Evolutionary conservation across 345 rosid species (phyloP).

Genomic region (Dipteronia sinensis): DNA sequence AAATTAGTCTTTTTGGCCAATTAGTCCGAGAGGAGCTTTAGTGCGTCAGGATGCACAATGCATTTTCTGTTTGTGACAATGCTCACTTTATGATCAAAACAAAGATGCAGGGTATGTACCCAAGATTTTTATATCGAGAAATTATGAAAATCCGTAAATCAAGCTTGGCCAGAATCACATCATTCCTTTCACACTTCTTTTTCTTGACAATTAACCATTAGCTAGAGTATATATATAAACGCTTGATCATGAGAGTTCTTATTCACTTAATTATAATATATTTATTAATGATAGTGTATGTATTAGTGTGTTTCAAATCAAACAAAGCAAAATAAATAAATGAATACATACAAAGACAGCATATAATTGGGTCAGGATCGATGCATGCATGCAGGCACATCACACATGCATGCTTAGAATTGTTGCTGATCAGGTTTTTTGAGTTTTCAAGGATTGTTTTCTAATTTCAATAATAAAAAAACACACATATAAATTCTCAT

Average conservation of each 20-base stretch:
- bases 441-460: background rate
- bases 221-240: too few species aligned
- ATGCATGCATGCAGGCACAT: too few species aligned
- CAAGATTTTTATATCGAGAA: too few species aligned
- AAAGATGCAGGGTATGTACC: background rate
- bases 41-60: background rate
- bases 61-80: background rate
- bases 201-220: background rate
- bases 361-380: background rate
- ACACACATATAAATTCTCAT: background rate
- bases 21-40: background rate
- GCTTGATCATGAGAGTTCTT: background rate
- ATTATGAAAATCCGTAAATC: too few species aligned
- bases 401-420: background rate
- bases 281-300: too few species aligned
- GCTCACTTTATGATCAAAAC: background rate
- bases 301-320: too few species aligned
- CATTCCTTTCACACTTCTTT: background rate
- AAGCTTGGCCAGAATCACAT: background rate
- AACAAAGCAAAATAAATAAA: too few species aligned
- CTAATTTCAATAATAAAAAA: background rate
- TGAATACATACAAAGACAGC: background rate
- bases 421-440: background rate
- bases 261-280: too few species aligned
- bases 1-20: too few species aligned